Evolutionary conservation across 2,329 filamentous ascomycete species (phyloP).

Genomic region (Biscogniauxia sp.): DNA sequence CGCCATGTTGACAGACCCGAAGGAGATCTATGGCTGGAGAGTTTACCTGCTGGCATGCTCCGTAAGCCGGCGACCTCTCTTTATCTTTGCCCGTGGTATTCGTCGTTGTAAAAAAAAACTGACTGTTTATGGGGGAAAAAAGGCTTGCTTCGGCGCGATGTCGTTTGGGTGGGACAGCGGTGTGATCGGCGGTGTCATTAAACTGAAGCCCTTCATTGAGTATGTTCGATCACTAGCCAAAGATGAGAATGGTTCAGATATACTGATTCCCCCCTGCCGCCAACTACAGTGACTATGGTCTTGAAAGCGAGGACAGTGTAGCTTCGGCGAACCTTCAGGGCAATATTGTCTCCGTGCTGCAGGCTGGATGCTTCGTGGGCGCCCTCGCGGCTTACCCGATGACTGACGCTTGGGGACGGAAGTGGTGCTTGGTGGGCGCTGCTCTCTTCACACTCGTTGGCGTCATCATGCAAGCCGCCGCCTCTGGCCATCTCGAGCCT

Average conservation of each 20-base stretch:
- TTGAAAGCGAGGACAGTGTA: constrained; percentile 39
- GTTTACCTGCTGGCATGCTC: constrained; percentile 64
- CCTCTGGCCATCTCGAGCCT: constrained; percentile 53
- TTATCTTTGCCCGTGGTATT: neutral
- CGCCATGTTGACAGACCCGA: constrained; percentile 64
- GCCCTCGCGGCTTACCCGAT: constrained; percentile 47
- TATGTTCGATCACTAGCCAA: constrained; percentile 32
- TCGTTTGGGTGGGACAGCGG: constrained; percentile 63
- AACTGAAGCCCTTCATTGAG: constrained; percentile 54
- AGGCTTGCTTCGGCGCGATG: constrained; percentile 47
- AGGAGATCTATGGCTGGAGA: constrained; percentile 69
- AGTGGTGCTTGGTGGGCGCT: constrained; percentile 50
- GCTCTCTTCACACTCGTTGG: constrained; percentile 56
- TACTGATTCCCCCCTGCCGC: constrained; percentile 9
- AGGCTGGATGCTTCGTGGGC: constrained; percentile 41
- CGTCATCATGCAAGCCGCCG: constrained; percentile 59
- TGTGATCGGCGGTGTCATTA: constrained; percentile 66
- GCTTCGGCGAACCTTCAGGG: constrained; percentile 55
- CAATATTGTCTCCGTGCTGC: constrained; percentile 62
- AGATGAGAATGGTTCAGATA: neutral
- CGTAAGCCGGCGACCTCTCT: constrained; percentile 30
- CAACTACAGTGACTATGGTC: constrained; percentile 48
- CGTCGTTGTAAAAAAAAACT: neutral
- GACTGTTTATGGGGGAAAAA: constrained; percentile 4
- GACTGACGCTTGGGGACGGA: constrained; percentile 54